Base-by-base conservation (phyloP, 2,329 filamentous ascomycete species). In the Balansia obtecta region DNA sequence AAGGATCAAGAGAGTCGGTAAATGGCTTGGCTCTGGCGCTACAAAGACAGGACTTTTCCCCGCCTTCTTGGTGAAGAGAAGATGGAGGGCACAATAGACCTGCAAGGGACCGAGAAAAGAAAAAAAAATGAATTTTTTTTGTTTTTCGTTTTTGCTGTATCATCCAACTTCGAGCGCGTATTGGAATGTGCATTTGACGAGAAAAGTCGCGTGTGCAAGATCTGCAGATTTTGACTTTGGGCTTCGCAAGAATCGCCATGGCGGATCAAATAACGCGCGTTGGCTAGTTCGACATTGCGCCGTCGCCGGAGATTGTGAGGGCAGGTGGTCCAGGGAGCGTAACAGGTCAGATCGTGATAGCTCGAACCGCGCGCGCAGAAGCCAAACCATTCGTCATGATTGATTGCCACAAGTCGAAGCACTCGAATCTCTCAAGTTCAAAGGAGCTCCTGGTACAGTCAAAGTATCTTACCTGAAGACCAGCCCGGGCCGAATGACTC, bases 401-500 rank as follows among this genome's bases (percentile, higher is more conserved):
- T 32, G 20, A 34, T 47, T 15, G 15, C 34, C 45, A n/a, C 44
- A 48, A 48, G 50, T 16, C 32, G 34, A 18, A 47, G 32, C n/a
- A 33, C 22, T 37, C 30, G 40, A 16, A 45, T 50, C 18, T 50
- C 18, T 45, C 51, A 34, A 34, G 41, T 45, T 50, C 53, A 45
- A 45, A 15, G 18, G 27, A 49, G 20, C 45, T 47, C 33, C 33
- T 20, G 30, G 52, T 51, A 45, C 52, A 63, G 73, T 39, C 18
- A 40, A 9, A 9, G 16, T 16, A 46, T 53, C 56, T 78, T 77
- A 96, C 90, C 85, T 96, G 90, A 60, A 96, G 80, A 67, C 90
- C 90, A 68, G 90, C 90, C 71, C 93, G 90, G 65, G 88, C 88
- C 62, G 89, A 95, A 76, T 95, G 90, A 74, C 93, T 95, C 74